These are phyloP conservation scores for Thraustochytrium aureum DNA, from an alignment of 352 stramenopile species.

Conservation along the genomic window DNA sequence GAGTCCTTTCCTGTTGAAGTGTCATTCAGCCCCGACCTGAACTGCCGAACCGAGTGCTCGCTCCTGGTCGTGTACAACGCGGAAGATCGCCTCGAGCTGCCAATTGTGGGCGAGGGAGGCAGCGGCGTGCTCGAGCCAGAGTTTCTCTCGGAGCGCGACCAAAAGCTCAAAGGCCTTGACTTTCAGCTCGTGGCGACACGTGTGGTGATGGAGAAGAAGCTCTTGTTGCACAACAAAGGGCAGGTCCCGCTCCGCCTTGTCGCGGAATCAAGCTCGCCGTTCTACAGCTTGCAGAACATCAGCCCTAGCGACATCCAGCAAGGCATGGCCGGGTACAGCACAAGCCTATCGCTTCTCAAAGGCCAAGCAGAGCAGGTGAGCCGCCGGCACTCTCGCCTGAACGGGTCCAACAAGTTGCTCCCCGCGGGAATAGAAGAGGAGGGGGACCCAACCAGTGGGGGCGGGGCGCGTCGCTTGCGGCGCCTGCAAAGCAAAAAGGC, in stretches of 20 bases:
- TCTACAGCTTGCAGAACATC: conserved; percentile 20
- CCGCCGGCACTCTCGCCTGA: neutral
- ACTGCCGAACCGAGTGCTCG: neutral
- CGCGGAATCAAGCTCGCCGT: conserved; percentile 7
- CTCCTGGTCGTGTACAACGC: conserved; percentile 20
- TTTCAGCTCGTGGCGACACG: conserved; percentile 46
- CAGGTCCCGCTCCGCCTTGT: conserved; percentile 29
- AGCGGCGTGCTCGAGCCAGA: conserved; percentile 16
- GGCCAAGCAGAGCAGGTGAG: neutral
- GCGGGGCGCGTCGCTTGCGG: neutral
- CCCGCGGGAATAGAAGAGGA: too few relatives aligned
- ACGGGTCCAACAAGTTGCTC: neutral
- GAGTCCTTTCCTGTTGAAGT: conserved; percentile 23
- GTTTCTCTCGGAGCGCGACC: conserved; percentile 48
- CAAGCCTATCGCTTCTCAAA: neutral
- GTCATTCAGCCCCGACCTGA: neutral
- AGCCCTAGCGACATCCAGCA: neutral
- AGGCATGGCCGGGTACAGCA: neutral
- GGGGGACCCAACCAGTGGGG: neutral
- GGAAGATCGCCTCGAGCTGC: neutral
- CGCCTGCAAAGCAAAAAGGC: neutral
- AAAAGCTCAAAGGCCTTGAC: conserved; percentile 21
- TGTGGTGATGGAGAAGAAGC: conserved; percentile 35
- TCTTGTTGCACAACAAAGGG: conserved; percentile 37
- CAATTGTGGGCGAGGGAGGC: neutral